These are phyloP conservation scores for Atalantia buxifolia DNA, from an alignment of 345 rosid genomes.

Conservation along the genomic window DNA sequence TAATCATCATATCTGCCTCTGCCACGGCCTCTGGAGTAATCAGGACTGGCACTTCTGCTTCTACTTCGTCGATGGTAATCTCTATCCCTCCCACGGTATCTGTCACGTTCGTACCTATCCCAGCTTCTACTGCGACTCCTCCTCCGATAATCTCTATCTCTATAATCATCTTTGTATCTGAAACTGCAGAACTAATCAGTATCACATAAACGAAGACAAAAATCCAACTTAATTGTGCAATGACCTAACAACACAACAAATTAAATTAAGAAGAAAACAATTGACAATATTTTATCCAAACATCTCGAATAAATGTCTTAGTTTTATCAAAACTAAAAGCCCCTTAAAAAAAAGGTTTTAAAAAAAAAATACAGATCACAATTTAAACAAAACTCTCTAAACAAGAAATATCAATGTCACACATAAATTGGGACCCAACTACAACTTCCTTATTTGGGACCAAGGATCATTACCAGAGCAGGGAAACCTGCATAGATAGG, in stretches of 20 bases:
- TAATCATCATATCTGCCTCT: slow-evolving; percentile 53
- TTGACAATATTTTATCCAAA: too few relatives aligned
- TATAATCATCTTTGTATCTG: slow-evolving; percentile 35
- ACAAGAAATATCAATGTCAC: too few relatives aligned
- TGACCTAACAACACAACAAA: too few relatives aligned
- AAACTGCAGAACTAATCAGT: neutral
- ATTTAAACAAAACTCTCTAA: too few relatives aligned
- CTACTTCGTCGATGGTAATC: slow-evolving; percentile 49
- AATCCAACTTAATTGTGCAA: neutral
- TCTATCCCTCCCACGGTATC: slow-evolving; percentile 47
- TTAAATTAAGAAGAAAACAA: too few relatives aligned
- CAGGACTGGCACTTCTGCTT: slow-evolving; percentile 61
- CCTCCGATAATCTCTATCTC: slow-evolving; percentile 45
- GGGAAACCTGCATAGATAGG: neutral
- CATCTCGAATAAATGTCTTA: too few relatives aligned
- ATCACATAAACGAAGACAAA: neutral
- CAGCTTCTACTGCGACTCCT: slow-evolving; percentile 56
- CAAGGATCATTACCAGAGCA: neutral
- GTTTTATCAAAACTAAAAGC: too few relatives aligned
- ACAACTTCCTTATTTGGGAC: too few relatives aligned
- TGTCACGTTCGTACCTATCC: slow-evolving; percentile 48
- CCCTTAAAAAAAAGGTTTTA: too few relatives aligned
- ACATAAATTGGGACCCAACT: too few relatives aligned
- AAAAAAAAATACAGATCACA: too few relatives aligned
- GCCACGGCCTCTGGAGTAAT: slow-evolving; percentile 39